These are phyloP conservation scores for Cornus kousa DNA, from an alignment of 148 eudicot species.

Conservation along the genomic window DNA sequence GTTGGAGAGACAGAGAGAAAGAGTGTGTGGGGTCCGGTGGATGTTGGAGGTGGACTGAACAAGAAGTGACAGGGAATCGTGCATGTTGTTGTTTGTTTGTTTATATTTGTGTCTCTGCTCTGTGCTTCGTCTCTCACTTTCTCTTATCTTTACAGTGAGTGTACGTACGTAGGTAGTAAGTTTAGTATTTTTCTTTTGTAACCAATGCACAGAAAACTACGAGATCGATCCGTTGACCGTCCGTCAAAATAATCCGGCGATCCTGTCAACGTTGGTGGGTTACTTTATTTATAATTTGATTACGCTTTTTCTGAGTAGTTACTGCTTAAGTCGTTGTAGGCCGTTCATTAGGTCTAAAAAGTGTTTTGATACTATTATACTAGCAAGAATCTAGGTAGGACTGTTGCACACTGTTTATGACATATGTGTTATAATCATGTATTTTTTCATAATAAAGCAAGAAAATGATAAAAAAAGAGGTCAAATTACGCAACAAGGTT, in stretches of 20 bases:
- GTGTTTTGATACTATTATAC: no score
- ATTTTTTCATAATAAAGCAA: no score
- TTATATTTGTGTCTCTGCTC: not conserved
- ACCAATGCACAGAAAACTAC: conserved; percentile 26
- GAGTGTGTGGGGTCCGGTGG: not conserved
- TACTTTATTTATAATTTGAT: not conserved
- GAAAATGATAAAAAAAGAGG: no score
- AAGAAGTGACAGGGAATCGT: not conserved
- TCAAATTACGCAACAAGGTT: no score
- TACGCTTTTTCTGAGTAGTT: not conserved
- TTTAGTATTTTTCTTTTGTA: conserved; percentile 1
- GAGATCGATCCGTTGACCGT: conserved; percentile 33
- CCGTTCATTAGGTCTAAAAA: not conserved
- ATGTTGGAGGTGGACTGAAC: conserved; percentile 1
- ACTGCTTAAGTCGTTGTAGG: not conserved
- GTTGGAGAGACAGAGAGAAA: not conserved
- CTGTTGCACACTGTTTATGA: no score
- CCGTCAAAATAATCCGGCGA: conserved; percentile 26
- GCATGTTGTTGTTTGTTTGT: not conserved
- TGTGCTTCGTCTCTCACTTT: not conserved
- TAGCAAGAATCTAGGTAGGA: no score
- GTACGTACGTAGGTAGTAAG: not conserved
- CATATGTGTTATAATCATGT: no score
- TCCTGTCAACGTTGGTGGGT: conserved; percentile 30
- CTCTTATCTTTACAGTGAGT: not conserved